Evolutionary conservation across 495 filamentous ascomycete genomes (phyloP).

Genomic region (Daldinia vernicosa): DNA sequence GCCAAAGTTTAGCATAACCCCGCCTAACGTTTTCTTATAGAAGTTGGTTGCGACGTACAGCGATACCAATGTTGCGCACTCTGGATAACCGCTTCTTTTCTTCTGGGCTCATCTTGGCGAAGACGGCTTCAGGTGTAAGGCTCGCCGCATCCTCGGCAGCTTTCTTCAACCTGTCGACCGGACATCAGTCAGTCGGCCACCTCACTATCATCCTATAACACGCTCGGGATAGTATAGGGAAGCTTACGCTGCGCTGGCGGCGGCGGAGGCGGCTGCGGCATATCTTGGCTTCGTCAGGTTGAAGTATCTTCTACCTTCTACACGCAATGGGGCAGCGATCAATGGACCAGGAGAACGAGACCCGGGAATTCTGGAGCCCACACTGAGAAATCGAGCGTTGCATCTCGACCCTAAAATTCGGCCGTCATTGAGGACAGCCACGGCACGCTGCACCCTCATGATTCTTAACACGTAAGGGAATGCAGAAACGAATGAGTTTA

Average conservation of each 20-base stretch:
- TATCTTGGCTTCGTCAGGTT: slow-evolving; percentile 44
- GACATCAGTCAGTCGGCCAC: slow-evolving; percentile 8
- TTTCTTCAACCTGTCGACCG: slow-evolving; percentile 49
- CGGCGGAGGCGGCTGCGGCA: slow-evolving; percentile 33
- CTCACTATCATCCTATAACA: background rate
- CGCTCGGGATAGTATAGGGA: background rate
- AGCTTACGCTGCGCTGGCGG: slow-evolving; percentile 40
- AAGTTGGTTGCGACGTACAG: slow-evolving; percentile 65
- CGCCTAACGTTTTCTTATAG: background rate
- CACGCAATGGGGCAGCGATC: slow-evolving; percentile 44
- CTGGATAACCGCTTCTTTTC: slow-evolving; percentile 79
- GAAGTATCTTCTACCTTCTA: slow-evolving; percentile 45
- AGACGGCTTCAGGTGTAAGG: slow-evolving; percentile 56
- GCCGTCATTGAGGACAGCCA: slow-evolving; percentile 53
- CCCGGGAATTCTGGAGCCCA: slow-evolving; percentile 31
- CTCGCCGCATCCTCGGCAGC: slow-evolving; percentile 56
- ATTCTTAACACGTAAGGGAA: slow-evolving; percentile 36
- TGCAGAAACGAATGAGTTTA: slow-evolving; percentile 38
- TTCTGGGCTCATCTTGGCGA: slow-evolving; percentile 71
- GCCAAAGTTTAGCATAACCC: slow-evolving; percentile 38
- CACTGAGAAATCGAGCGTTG: slow-evolving; percentile 47
- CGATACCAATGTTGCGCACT: slow-evolving; percentile 98
- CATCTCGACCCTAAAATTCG: slow-evolving; percentile 46
- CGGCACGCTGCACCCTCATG: slow-evolving; percentile 58
- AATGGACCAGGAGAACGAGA: slow-evolving; percentile 30